A percentile compares a stretch with the other conserved stretches of the same genome.
Evolutionary conservation across 495 filamentous ascomycete species (phyloP).

Genomic region (Penicillium chermesinum): DNA sequence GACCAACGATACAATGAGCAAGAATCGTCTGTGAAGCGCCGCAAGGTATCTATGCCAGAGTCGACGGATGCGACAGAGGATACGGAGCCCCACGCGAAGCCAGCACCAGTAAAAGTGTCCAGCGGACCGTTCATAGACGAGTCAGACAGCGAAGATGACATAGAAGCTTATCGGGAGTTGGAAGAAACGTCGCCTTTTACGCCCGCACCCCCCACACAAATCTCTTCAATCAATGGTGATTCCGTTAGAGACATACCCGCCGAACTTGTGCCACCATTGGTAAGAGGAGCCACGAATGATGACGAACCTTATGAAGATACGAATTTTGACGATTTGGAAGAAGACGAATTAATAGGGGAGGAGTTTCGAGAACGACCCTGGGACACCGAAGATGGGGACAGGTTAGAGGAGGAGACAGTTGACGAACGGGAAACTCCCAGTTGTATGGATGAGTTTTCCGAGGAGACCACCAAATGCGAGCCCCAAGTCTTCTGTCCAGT

Average conservation of each 20-base stretch:
- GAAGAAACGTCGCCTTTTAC: constrained; percentile 7
- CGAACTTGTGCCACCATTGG: constrained; percentile 34
- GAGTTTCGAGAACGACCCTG: constrained; percentile 39
- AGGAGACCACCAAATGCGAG: constrained; percentile 38
- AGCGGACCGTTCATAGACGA: constrained; percentile 61
- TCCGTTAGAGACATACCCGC: constrained; percentile 46
- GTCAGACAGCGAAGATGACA: constrained; percentile 61
- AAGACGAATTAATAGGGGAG: constrained; percentile 35
- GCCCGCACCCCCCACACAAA: background rate
- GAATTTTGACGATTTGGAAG: constrained; percentile 67
- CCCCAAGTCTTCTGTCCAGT: constrained; percentile 61
- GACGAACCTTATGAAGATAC: constrained; percentile 50
- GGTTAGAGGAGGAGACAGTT: background rate
- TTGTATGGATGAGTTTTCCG: constrained; percentile 10
- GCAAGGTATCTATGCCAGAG: constrained; percentile 33
- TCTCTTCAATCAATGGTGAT: constrained; percentile 23
- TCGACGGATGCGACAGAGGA: constrained; percentile 4
- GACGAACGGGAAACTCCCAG: background rate
- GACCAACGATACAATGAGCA: constrained; percentile 28
- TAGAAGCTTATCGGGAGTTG: constrained; percentile 21
- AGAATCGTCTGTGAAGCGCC: constrained; percentile 30
- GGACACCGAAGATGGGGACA: constrained; percentile 21
- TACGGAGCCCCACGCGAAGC: constrained; percentile 8
- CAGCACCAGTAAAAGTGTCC: constrained; percentile 10
- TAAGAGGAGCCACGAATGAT: constrained; percentile 54